Base-by-base conservation (phyloP, 2,329 filamentous ascomycete species). In the Fusarium siculi region DNA sequence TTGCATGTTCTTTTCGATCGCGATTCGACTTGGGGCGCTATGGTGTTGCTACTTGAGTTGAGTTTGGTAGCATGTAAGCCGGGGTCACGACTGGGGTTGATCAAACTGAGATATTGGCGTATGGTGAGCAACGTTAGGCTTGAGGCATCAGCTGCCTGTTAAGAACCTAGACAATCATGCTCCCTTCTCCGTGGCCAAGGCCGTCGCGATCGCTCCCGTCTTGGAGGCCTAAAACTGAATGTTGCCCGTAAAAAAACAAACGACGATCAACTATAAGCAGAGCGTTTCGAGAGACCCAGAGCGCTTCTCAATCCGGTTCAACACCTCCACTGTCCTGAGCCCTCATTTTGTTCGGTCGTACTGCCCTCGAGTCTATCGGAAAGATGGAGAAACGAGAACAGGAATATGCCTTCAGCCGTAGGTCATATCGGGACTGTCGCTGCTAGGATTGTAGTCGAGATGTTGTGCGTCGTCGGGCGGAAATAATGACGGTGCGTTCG, bases 341-440 rank as follows among this genome's bases (percentile, higher is more conserved):
- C 9, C 15, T 23, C 6, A 4, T 16, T 2, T 23, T 9, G 15
- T 43, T 5, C 40, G 21, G 21, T 10, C 39, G 9, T 10, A 1
- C n/a, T 7, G 5, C 9, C 40, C n/a, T 23, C 12, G 2, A 32
- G 32, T 32, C 32, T 32, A 32, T 32, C 9, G 5, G n/a, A 4
- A 5, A 16, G 0, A 43, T 7, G 9, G 5, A 0, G 0, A 43
- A 23, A 2, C 15, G 1, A 4, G 15, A 16, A 23, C 1, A 9
- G 5, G 14, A 43, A 1, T 3, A 43, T 23, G 4, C 4, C 4
- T 7, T 11, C 5, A 11, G 9, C 15, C 9, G n/a, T 43, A 16
- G n/a, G 1, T 23, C 1, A 23, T 43, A 0, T 43, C 5, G 1
- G 1, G 30, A 30, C 2, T 30, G 30, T 30, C 30, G 10, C 25